Percentiles rank a stretch among this genome's conserved stretches.
phyloP scores from a whole-genome alignment of 2,329 filamentous ascomycete genomes.

The Sporothrix variecibatus region DNA sequence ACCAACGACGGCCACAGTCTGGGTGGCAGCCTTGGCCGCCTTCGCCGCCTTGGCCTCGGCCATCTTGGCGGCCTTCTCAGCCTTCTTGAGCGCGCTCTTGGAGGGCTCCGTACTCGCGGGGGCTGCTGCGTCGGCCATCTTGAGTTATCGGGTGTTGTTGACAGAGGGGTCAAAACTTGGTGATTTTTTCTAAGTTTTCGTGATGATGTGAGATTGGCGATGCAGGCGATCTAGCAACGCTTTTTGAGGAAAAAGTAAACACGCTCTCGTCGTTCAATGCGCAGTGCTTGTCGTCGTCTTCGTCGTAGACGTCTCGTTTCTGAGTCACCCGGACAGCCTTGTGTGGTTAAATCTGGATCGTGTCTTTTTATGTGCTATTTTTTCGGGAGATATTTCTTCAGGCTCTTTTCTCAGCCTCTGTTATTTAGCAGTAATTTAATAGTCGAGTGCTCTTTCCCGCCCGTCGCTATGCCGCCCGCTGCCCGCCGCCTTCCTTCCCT shows the following conservation, averaged over 20 bases:
- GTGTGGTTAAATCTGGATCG: not conserved
- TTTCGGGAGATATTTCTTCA: not conserved
- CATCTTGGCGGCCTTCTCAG: conserved; percentile 64
- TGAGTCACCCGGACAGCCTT: conserved; percentile 13
- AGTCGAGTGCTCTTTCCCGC: not conserved
- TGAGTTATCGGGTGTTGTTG: conserved; percentile 4
- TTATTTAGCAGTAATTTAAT: not conserved
- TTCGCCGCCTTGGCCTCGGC: conserved; percentile 64
- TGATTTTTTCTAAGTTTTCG: not conserved
- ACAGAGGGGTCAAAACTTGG: not conserved
- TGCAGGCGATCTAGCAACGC: not conserved
- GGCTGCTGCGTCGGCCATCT: conserved; percentile 32
- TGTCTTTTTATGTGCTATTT: conserved; percentile 5
- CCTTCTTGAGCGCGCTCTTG: conserved; percentile 67
- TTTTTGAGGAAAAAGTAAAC: not conserved
- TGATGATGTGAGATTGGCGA: not conserved
- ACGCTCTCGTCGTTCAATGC: not conserved
- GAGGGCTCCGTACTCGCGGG: conserved; percentile 45
- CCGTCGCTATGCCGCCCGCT: not conserved
- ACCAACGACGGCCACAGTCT: conserved; percentile 53
- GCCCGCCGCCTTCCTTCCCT: not conserved
- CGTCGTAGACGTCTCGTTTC: not conserved
- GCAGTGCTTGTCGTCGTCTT: not conserved
- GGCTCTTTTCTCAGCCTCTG: not conserved
- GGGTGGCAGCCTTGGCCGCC: conserved; percentile 57